Conservation (phyloP, 2,329 filamentous ascomycete species). For the Cadophora malorum region DNA sequence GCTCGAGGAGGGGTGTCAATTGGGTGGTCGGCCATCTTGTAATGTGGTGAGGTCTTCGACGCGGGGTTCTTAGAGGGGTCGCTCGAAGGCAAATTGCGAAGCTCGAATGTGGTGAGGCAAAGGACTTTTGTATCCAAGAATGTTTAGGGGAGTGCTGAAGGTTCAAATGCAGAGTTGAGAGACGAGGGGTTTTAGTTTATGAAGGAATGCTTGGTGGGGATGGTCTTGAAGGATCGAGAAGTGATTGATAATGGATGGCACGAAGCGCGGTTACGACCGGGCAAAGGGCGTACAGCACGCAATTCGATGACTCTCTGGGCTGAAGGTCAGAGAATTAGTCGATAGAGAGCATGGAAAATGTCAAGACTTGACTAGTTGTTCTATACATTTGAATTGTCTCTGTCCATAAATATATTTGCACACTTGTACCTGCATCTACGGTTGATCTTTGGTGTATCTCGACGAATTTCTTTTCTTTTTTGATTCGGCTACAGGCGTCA, state of each 20-base stretch:
- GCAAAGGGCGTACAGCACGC: neutral
- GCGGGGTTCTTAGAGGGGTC: slow-evolving; percentile 13
- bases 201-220: neutral
- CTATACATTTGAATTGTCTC: neutral
- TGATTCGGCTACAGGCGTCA: too few relatives aligned
- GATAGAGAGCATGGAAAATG: neutral
- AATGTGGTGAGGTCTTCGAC: slow-evolving; percentile 9
- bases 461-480: too few relatives aligned
- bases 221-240: slow-evolving; percentile 6
- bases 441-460: too few relatives aligned
- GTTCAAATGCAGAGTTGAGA: neutral
- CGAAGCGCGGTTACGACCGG: neutral
- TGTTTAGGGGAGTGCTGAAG: neutral
- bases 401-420: too few relatives aligned
- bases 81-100: neutral
- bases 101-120: neutral
- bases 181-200: neutral
- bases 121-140: neutral
- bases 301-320: neutral
- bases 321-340: neutral
- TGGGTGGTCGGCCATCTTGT: slow-evolving; percentile 52
- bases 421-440: too few relatives aligned
- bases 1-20: slow-evolving; percentile 78
- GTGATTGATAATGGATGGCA: slow-evolving; percentile 14
- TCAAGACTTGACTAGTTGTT: neutral